Evolutionary conservation across 208 protist species (phyloP).

Genomic region (Leishmania tarentolae): DNA sequence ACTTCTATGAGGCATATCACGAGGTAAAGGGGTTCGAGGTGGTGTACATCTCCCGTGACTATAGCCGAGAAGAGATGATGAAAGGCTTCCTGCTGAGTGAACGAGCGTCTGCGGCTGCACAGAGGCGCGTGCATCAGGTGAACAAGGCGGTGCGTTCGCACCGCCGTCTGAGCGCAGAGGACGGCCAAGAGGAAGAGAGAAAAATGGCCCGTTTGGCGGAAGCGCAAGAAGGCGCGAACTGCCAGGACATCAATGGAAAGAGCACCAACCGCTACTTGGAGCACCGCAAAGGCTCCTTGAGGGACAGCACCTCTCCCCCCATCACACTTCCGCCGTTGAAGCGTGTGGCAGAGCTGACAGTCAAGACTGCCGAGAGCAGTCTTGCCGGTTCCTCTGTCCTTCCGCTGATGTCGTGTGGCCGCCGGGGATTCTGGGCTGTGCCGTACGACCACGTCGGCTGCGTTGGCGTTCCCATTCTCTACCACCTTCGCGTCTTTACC

Average conservation of each 20-base stretch:
- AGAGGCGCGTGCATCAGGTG: constrained; percentile 3
- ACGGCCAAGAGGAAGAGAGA: background rate
- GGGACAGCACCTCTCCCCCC: background rate
- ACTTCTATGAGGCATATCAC: constrained; percentile 38
- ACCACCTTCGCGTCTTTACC: constrained; percentile 50
- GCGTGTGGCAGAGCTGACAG: constrained; percentile 22
- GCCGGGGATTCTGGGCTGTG: constrained; percentile 34
- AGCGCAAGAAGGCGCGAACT: background rate
- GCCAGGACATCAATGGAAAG: background rate
- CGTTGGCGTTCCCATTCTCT: constrained; percentile 41
- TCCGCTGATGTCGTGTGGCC: background rate
- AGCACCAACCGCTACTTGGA: background rate
- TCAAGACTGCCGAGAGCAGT: background rate
- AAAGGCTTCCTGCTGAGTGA: constrained; percentile 16
- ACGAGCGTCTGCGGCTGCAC: constrained; percentile 4
- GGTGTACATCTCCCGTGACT: constrained; percentile 30
- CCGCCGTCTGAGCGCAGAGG: background rate
- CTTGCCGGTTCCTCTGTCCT: background rate
- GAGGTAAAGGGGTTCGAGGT: constrained; percentile 25
- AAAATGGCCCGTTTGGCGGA: too few species aligned
- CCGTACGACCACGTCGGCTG: constrained; percentile 34
- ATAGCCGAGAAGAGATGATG: constrained; percentile 28
- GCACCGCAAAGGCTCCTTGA: background rate
- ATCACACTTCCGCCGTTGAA: constrained; percentile 18
- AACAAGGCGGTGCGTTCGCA: constrained; percentile 2